Percentiles rank a stretch among this genome's conserved stretches.
Conservation (phyloP, 495 filamentous ascomycete genomes). For the Aspergillus hancockii region DNA sequence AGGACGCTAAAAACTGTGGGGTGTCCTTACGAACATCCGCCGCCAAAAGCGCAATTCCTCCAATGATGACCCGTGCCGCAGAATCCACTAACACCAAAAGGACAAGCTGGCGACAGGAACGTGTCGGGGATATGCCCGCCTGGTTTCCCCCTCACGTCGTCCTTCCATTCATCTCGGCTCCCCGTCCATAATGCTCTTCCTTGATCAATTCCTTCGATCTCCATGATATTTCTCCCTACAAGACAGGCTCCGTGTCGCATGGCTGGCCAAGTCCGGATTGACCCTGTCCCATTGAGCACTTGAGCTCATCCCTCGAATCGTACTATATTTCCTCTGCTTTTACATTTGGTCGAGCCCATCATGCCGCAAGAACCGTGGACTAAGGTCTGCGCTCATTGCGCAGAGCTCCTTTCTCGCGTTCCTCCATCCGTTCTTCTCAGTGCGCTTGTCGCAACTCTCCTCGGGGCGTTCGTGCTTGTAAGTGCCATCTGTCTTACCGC, state of each 20-base stretch:
- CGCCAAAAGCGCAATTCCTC: neutral
- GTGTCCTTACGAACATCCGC: neutral
- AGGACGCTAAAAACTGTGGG: constrained; percentile 1
- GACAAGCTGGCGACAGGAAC: constrained; percentile 45
- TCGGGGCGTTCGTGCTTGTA: constrained; percentile 43
- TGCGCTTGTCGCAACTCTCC: constrained; percentile 27
- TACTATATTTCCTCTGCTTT: neutral
- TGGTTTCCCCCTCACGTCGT: constrained; percentile 11
- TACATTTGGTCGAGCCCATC: constrained; percentile 10
- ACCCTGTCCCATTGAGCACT: constrained; percentile 24
- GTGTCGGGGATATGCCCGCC: constrained; percentile 9
- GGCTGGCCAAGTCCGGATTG: constrained; percentile 37
- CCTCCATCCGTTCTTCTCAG: constrained; percentile 34
- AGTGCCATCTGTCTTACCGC: constrained; percentile 17
- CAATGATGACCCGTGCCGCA: constrained; percentile 1
- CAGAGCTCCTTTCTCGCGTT: constrained; percentile 28
- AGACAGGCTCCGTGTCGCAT: constrained; percentile 29
- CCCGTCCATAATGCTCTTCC: constrained; percentile 14
- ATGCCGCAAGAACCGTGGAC: constrained; percentile 38
- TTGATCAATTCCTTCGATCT: constrained; percentile 11
- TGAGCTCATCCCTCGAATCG: constrained; percentile 23
- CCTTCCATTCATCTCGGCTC: constrained; percentile 9
- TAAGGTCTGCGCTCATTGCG: constrained; percentile 39
- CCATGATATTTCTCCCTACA: constrained; percentile 13
- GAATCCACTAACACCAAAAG: constrained; percentile 26